A percentile compares a stretch with the other conserved stretches of the same genome.
Conservation (phyloP, 192 early-diverging fungal genomes). For the Cladochytrium replicatum region DNA sequence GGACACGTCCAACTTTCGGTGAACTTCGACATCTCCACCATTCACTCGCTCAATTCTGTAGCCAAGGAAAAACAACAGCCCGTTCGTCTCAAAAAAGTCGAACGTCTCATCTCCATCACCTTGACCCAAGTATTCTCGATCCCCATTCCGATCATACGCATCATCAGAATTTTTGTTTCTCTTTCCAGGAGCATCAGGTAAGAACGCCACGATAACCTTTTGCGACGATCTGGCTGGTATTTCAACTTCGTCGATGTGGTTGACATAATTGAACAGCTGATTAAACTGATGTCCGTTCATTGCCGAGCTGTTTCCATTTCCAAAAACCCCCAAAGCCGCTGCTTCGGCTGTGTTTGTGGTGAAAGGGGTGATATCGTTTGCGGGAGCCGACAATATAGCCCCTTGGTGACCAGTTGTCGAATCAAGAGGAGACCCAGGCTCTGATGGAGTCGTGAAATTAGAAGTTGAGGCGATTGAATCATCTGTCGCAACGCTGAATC, state of each 20-base stretch:
- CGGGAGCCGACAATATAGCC: not conserved
- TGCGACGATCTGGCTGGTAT: constrained; percentile 56
- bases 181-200: constrained; percentile 45
- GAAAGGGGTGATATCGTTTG: constrained; percentile 10
- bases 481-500: too few relatives aligned
- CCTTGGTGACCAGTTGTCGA: not conserved
- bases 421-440: constrained; percentile 8
- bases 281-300: constrained; percentile 58
- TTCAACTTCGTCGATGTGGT: constrained; percentile 59
- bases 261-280: constrained; percentile 89
- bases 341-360: constrained; percentile 60
- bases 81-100: constrained; percentile 69
- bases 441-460: constrained; percentile 9
- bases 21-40: not conserved
- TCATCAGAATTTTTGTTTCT: constrained; percentile 23
- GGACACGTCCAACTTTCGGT: not conserved
- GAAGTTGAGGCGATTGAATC: too few relatives aligned
- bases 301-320: constrained; percentile 17
- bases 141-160: constrained; percentile 18
- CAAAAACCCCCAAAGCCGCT: constrained; percentile 35
- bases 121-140: constrained; percentile 16
- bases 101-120: constrained; percentile 48
- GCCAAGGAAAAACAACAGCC: constrained; percentile 71
- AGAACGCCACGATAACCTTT: constrained; percentile 70
- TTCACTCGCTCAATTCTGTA: constrained; percentile 30